A percentile compares a stretch with the other conserved stretches of the same genome.
These are phyloP conservation scores for Vanilla planifolia DNA, from an alignment of 106 monocot species.

Conservation along the genomic window DNA sequence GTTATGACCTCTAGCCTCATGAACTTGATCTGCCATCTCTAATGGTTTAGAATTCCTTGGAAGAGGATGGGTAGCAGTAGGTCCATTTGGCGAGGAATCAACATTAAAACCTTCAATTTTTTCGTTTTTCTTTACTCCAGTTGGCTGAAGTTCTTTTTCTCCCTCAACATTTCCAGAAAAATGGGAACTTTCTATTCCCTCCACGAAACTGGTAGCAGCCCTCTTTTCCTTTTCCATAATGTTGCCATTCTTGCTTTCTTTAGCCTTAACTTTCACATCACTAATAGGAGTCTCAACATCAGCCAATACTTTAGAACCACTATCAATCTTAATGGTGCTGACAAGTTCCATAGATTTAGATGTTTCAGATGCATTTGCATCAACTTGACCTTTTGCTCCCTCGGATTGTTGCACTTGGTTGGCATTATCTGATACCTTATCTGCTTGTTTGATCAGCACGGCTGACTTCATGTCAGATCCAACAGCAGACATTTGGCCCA, in stretches of 20 bases:
- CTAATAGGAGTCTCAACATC: slow-evolving; percentile 13
- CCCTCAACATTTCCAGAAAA: slow-evolving; percentile 3
- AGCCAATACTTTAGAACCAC: slow-evolving; percentile 2
- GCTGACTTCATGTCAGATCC: slow-evolving; percentile 3
- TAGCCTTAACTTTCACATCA: slow-evolving; percentile 13
- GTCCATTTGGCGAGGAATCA: slow-evolving; percentile 3
- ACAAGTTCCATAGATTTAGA: slow-evolving; percentile 21
- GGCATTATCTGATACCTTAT: slow-evolving; percentile 16
- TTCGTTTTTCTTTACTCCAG: slow-evolving; percentile 2
- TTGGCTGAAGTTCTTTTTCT: slow-evolving; percentile 3
- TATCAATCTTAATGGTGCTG: slow-evolving; percentile 6
- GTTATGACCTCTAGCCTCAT: slow-evolving; percentile 1
- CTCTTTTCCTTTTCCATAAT: slow-evolving; percentile 2
- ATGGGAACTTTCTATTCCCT: slow-evolving; percentile 8
- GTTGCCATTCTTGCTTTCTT: slow-evolving; percentile 10
- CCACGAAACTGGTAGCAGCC: slow-evolving; percentile 3
- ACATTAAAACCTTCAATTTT: slow-evolving; percentile 8
- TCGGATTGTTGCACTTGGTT: slow-evolving; percentile 3
- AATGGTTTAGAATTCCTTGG: neutral
- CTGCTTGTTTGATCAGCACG: slow-evolving; percentile 4
- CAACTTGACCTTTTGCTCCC: slow-evolving; percentile 1
- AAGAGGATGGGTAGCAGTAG: neutral
- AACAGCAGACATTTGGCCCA: neutral
- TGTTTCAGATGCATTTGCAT: slow-evolving; percentile 12
- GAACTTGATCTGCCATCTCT: slow-evolving; percentile 7